Base-by-base conservation (phyloP, 805 yeast genomes). In the Teunomyces pallodes region DNA sequence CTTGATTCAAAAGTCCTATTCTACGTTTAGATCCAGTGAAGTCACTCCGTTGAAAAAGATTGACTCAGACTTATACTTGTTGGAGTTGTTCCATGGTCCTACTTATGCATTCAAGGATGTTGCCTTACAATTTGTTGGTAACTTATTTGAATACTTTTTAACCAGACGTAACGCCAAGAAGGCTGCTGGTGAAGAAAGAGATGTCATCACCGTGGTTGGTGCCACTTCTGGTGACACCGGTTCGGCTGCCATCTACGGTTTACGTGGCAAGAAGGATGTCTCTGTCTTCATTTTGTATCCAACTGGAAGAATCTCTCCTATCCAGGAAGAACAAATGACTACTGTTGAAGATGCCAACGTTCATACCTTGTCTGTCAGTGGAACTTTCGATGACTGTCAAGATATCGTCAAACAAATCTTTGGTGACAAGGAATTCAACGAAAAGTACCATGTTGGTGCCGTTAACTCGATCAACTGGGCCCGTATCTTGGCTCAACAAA, bases 181-280 rank as follows among this genome's bases (percentile, higher is more conserved):
- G 54, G 52, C 60, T n/a, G 72, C 66, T 20, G 75, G 74, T 46
- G 79, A 77, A 50, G 77, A 79, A 56, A 80, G 92, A 65, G 94
- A 90, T 58, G 80, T 81, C 50, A 77, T 94, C 61, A 94, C 99
- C 33, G 98, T 94, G 55, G 97, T 94, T 49, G 99, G 99, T 62
- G 99, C 99, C 39, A 94, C 99, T 26, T 87, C 96, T 42, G 99
- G 99, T 64, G 99, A 94, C 63, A 94, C 99, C 42, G 99, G 99
- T 51, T 87, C 96, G 46, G 99, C 99, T 46, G 99, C 99, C 53
- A 94, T 94, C 57, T 94, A 94, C 71, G 99, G 99, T 46, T 80
- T 94, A 57, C 82, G 99, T 73, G 95, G 95, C 67, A 94, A 94
- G 73, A 87, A 90, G 70, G 98, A 94, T 67, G 97, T 94, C n/a